Percentiles rank a stretch among this genome's conserved stretches.
phyloP scores from a whole-genome alignment of 2,329 filamentous ascomycete genomes.

The Botryotinia narcissicola region DNA sequence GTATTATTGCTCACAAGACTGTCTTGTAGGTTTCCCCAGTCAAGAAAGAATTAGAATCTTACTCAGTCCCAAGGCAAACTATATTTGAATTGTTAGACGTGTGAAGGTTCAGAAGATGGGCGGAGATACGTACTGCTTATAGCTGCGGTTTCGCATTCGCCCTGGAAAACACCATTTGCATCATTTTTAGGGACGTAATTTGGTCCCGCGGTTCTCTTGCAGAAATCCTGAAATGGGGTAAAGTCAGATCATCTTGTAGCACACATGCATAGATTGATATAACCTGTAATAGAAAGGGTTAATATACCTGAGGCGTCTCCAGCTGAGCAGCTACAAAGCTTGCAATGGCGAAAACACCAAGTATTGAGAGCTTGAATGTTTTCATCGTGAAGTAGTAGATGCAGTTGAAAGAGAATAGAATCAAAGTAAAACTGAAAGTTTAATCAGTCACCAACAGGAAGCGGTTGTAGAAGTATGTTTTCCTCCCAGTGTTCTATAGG shows the following conservation, averaged over 20 bases:
- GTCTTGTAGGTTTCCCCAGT: neutral
- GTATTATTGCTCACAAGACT: neutral
- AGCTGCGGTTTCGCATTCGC: neutral
- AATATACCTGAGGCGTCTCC: neutral
- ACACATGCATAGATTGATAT: neutral
- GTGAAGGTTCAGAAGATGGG: neutral
- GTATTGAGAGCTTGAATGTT: constrained; percentile 5
- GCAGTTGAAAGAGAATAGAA: neutral
- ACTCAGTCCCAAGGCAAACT: constrained; percentile 16
- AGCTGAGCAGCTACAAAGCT: constrained; percentile 3
- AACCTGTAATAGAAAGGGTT: neutral
- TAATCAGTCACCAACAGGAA: neutral
- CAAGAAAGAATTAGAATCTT: neutral
- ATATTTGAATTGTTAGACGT: neutral
- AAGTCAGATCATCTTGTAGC: neutral
- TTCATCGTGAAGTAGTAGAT: neutral
- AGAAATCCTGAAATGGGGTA: neutral
- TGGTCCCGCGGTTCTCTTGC: constrained; percentile 11
- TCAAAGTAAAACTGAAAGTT: neutral
- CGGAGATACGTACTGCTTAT: neutral
- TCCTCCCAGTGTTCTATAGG: neutral
- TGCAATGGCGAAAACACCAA: constrained; percentile 13
- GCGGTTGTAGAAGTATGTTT: neutral
- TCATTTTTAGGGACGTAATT: constrained; percentile 11
- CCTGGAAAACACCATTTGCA: constrained; percentile 3